Evolutionary conservation across 495 filamentous ascomycete species (phyloP).

Genomic region (Aspergillus homomorphus): DNA sequence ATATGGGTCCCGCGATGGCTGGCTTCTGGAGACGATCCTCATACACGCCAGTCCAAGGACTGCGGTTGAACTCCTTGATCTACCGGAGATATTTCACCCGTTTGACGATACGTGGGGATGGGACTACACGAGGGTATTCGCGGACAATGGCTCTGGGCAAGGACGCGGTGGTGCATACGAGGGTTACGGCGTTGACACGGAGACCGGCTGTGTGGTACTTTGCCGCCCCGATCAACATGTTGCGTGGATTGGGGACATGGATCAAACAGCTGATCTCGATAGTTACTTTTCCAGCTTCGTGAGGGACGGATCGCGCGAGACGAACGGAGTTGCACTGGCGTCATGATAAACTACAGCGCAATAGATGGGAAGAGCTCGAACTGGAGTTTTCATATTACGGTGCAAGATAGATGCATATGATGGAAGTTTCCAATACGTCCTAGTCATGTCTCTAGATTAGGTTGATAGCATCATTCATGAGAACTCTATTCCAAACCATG

Average conservation of each 20-base stretch:
- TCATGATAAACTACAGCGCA: too few species aligned
- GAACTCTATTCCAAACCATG: too few species aligned
- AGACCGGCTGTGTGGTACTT: constrained; percentile 23
- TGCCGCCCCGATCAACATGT: constrained; percentile 33
- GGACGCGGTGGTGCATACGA: constrained; percentile 14
- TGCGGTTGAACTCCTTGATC: constrained; percentile 15
- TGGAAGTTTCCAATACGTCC: too few species aligned
- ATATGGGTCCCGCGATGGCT: background rate
- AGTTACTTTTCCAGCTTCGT: constrained; percentile 12
- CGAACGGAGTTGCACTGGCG: too few species aligned
- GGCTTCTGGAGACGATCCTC: constrained; percentile 15
- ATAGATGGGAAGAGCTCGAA: too few species aligned
- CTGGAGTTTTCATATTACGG: too few species aligned
- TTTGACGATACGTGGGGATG: constrained; percentile 26
- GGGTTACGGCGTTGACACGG: constrained; percentile 17
- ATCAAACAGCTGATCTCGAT: constrained; percentile 16
- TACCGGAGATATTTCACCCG: constrained; percentile 30
- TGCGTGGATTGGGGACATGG: constrained; percentile 22
- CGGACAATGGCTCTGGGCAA: constrained; percentile 14
- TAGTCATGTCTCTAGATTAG: too few species aligned
- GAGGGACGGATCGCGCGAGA: background rate
- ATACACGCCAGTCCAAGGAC: constrained; percentile 16
- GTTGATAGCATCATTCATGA: too few species aligned
- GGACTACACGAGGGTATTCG: constrained; percentile 29
- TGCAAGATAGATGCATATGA: too few species aligned